Base-by-base conservation (phyloP, 1,284 basidiomycete species). In the Trichosporon sp. region DNA sequence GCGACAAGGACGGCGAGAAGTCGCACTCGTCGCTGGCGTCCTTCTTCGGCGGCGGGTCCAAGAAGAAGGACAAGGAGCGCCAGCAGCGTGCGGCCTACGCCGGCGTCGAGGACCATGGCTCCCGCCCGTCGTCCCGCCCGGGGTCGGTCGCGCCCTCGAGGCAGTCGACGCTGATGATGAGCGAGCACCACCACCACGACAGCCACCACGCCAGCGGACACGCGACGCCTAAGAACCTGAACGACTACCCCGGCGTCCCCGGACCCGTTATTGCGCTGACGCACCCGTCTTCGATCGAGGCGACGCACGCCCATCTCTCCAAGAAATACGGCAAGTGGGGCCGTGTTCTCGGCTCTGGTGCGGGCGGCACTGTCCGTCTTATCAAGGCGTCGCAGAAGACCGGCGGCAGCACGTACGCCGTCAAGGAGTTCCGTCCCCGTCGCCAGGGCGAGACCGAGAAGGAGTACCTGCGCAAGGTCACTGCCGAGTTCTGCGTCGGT, bases 271-370 rank as follows among this genome's bases (percentile, higher is more conserved):
- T 81, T 37, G 82, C 82, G 71, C 74, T 78, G 75, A 69, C 83
- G 76, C 80, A 87, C 69, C 80, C 81, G 1, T 69, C 74, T 11
- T 90, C 90, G 2, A 87, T 94, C 31, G 89, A 91, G 72, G 92
- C 91, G 0, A 94, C 92, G 0, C 93, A 98, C 72, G 94, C 94
- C 2, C 94, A 97, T 81, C 86, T 99, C 71, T 87, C 92, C 61
- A 98, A 99, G 86, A 98, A 98, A 88, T 99, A 99, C 79, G 97
- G 97, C 75, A 99, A 99, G 83, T 98, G 96, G 93, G 97, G 96
- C 68, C 91, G 93, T 70, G 90, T 96, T 12, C 89, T 99, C 12
- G 97, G 97, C 14, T 93, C 92, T 11, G 97, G 97, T 61, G 97
- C 97, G 1, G 97, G 97, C 51, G 97, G 97, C 37, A 99, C 97